Base-by-base conservation (phyloP, 345 rosid species). In the Euphorbia lathyris region DNA sequence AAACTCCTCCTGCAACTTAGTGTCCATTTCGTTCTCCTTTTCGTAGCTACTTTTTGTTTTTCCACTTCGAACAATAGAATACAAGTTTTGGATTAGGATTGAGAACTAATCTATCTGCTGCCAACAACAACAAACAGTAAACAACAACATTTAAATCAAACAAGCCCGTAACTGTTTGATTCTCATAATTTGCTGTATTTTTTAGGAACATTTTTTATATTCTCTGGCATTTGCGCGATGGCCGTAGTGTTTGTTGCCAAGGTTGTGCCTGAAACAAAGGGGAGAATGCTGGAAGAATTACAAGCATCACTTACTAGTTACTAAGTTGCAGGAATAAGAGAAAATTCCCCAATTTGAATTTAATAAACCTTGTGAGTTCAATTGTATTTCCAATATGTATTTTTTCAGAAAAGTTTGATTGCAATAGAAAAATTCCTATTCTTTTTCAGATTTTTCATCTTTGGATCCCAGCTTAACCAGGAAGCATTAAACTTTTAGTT, bases 281-380 rank as follows among this genome's bases (percentile, higher is more conserved):
- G 67, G 20, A 63, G 67, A 40, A 63, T 42, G 51, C 26, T 63
- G 67, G 67, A 63, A 63, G 67, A 40, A 14, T 23, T 63, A 23
- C 52, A 63, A 22, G 66, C 66, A 23, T 63, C 66, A 11, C 45
- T 63, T 0, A 50, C 74, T 27, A 60, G 40, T 63, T 0, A 50
- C 74, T 27, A 60, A 42, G 32, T 22, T 63, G 5, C n/a, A 22
- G n/a, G 32, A 63, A 40, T 22, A 4, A 61, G 51, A 51, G n/a
- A 19, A 51, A 20, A 51, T 20, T 19, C 25, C 56, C 25, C 56
- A 19, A 51, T 45, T 7, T 10, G 51, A 6, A 52, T 52, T 20
- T 50, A 50, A 50, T 50, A 12, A 17, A 12, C 7, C n/a, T 50
- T 50, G n/a, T 50, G 55, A 50, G 55, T 50, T 50, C 27, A 53